Percentiles rank a stretch among this genome's conserved stretches.
phyloP scores from a whole-genome alignment of 192 early-diverging fungal genomes.

The Backusella tarrabulga region DNA sequence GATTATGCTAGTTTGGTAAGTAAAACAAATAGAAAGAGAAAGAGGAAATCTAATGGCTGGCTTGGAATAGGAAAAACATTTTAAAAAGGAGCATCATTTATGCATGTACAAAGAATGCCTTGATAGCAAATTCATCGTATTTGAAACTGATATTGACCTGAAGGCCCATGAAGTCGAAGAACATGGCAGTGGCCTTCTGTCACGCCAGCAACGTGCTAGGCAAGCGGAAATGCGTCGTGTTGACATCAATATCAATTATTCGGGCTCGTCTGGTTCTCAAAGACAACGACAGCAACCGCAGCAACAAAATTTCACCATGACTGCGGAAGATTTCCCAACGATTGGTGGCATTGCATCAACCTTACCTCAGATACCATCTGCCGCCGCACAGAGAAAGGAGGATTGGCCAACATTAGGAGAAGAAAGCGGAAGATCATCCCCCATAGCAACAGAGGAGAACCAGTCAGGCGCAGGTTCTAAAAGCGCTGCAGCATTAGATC shows the following conservation, averaged over 20 bases:
- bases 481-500: conserved; percentile 39
- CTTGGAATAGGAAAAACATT: conserved; percentile 63
- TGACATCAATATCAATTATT: conserved; percentile 30
- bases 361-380: not conserved
- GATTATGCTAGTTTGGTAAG: conserved; percentile 81
- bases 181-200: conserved; percentile 30
- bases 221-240: conserved; percentile 37
- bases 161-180: conserved; percentile 79
- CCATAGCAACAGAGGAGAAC: not conserved
- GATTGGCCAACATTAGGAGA: conserved; percentile 30
- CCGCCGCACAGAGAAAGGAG: not conserved
- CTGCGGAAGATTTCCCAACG: conserved; percentile 19
- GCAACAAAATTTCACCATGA: not conserved
- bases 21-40: not conserved
- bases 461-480: conserved; percentile 10
- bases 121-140: conserved; percentile 96
- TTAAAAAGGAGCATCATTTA: conserved; percentile 74
- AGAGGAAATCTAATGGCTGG: not conserved
- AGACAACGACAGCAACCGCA: conserved; percentile 16
- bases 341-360: conserved; percentile 1
- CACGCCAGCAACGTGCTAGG: conserved; percentile 33
- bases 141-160: conserved; percentile 88
- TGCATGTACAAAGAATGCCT: conserved; percentile 82
- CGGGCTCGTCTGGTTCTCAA: not conserved
- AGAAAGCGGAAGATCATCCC: not conserved